These are phyloP conservation scores for Pholiota adiposa DNA, from an alignment of 1,284 basidiomycete genomes.

Conservation along the genomic window DNA sequence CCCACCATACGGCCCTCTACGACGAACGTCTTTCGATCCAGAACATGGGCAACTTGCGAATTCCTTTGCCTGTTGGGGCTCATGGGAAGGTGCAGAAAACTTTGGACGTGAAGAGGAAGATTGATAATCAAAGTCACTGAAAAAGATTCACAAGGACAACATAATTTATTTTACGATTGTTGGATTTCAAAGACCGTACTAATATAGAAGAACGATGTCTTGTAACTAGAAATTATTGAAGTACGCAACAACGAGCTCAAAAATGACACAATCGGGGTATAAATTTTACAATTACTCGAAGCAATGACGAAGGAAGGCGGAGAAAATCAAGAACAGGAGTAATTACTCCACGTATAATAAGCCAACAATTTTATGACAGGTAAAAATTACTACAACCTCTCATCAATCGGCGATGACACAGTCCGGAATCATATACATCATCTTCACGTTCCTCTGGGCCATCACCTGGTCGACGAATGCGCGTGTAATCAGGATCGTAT, in stretches of 20 bases:
- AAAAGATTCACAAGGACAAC: neutral
- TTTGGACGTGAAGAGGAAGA: slow-evolving; percentile 25
- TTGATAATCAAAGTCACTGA: neutral
- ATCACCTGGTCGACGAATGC: slow-evolving; percentile 76
- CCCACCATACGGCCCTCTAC: slow-evolving; percentile 40
- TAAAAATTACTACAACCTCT: neutral
- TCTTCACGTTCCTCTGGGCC: slow-evolving; percentile 65
- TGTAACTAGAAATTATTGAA: neutral
- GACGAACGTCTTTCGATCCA: slow-evolving; percentile 34
- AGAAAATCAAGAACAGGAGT: neutral
- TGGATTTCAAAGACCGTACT: neutral
- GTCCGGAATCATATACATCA: slow-evolving; percentile 58
- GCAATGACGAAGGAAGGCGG: neutral
- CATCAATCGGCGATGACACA: slow-evolving; percentile 39
- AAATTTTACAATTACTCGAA: slow-evolving; percentile 2
- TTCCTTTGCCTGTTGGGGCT: slow-evolving; percentile 46
- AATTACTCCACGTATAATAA: neutral
- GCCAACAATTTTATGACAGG: neutral
- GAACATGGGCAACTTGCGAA: slow-evolving; percentile 42
- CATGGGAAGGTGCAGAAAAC: slow-evolving; percentile 43
- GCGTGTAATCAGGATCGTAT: slow-evolving; percentile 64
- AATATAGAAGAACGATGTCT: neutral
- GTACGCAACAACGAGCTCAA: neutral
- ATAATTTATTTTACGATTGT: neutral
- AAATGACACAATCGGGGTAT: slow-evolving; percentile 10